A percentile compares a stretch with the other conserved stretches of the same genome.
Evolutionary conservation across 495 filamentous ascomycete genomes (phyloP).

Genomic region (Chaetomium tenue): DNA sequence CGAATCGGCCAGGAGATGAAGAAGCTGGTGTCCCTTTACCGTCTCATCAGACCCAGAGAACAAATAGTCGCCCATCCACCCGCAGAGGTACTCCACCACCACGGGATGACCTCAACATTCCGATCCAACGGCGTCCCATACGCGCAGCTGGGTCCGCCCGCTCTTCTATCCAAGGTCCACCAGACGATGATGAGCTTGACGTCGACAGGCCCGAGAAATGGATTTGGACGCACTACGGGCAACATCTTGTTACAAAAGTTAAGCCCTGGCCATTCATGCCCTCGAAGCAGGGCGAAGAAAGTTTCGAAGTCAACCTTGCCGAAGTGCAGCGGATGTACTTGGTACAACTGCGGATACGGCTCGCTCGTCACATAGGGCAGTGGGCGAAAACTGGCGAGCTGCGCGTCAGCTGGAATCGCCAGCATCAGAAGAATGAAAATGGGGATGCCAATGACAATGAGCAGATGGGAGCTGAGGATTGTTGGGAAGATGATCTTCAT

Average conservation of each 20-base stretch:
- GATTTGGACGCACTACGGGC: neutral
- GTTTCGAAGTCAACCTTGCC: slow-evolving; percentile 6
- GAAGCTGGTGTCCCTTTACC: neutral
- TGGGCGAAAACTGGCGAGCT: neutral
- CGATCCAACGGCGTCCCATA: no score
- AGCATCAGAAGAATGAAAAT: neutral
- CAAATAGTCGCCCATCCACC: neutral
- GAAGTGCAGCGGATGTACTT: slow-evolving; percentile 1
- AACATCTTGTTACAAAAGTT: neutral
- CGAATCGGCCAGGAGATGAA: neutral
- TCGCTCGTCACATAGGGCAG: neutral
- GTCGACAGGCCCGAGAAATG: neutral
- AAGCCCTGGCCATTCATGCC: neutral
- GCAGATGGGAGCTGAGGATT: neutral
- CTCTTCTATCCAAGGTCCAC: neutral
- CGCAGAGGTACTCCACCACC: neutral
- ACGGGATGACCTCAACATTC: neutral
- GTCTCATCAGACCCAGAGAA: neutral
- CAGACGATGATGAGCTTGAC: neutral
- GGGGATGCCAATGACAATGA: neutral
- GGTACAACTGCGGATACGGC: neutral
- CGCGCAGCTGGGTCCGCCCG: neutral
- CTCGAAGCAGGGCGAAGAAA: neutral
- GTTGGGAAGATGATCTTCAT: slow-evolving; percentile 3
- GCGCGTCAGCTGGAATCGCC: neutral